A percentile compares a stretch with the other conserved stretches of the same genome.
These are phyloP conservation scores for Lonicera japonica DNA, from an alignment of 129 eudicot genomes.

Conservation along the genomic window DNA sequence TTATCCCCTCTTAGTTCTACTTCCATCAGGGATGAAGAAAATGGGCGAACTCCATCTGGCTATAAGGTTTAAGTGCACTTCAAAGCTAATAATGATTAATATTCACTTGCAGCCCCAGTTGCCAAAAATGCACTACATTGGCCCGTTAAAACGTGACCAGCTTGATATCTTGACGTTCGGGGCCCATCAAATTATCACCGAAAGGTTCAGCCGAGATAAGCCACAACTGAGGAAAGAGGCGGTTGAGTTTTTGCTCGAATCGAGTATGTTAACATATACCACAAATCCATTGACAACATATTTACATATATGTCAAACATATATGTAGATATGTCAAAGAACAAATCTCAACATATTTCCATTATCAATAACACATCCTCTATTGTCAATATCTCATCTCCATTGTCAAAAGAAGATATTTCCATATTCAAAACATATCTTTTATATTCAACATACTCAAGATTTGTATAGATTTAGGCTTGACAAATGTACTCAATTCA, in stretches of 20 bases:
- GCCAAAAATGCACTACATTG: slow-evolving; percentile 53
- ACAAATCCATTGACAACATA: no score
- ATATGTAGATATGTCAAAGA: no score
- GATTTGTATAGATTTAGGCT: no score
- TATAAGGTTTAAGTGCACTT: slow-evolving; percentile 35
- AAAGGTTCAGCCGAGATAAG: slow-evolving; percentile 32
- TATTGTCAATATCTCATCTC: no score
- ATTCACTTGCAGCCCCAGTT: slow-evolving; percentile 34
- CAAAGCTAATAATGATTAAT: slow-evolving; percentile 35
- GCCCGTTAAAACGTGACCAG: slow-evolving; percentile 33
- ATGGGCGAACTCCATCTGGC: slow-evolving; percentile 57
- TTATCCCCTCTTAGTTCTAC: slow-evolving; percentile 44
- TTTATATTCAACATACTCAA: no score
- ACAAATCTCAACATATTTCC: no score
- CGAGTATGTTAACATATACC: no score
- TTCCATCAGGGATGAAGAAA: slow-evolving; percentile 45
- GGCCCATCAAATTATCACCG: slow-evolving; percentile 32
- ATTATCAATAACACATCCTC: no score
- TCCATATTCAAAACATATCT: no score
- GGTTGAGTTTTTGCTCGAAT: slow-evolving; percentile 57
- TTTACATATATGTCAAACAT: no score
- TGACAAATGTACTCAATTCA: no score
- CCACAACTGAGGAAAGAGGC: slow-evolving; percentile 53
- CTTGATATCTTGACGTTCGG: slow-evolving; percentile 30
- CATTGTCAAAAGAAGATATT: no score